Percentiles rank a stretch among this genome's conserved stretches.
phyloP scores from a whole-genome alignment of 2,329 filamentous ascomycete species.

The Colletotrichum simmondsii region DNA sequence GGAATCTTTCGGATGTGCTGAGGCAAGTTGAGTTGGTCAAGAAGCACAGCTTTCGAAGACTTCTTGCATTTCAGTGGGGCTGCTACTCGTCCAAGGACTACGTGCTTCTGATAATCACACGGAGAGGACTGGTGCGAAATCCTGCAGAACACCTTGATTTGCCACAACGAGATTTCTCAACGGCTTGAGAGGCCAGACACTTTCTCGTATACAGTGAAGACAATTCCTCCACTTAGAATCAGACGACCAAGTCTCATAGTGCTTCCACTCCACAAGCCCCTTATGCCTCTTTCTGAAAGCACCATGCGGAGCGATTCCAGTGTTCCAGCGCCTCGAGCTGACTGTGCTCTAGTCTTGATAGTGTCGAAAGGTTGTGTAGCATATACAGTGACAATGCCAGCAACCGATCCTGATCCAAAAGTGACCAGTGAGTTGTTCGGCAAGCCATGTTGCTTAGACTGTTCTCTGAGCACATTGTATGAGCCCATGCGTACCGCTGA shows the following conservation, averaged over 20 bases:
- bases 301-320: conserved; percentile 66
- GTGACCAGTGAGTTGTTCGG: conserved; percentile 50
- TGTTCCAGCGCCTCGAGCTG: conserved; percentile 66
- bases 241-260: conserved; percentile 74
- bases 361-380: conserved; percentile 71
- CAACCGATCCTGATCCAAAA: conserved; percentile 70
- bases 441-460: conserved; percentile 34
- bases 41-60: too few relatives aligned
- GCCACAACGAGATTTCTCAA: neutral
- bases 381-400: conserved; percentile 70
- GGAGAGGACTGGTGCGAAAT: too few relatives aligned
- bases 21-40: too few relatives aligned
- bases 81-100: too few relatives aligned
- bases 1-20: too few relatives aligned
- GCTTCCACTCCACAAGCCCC: conserved; percentile 74
- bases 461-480: conserved; percentile 58
- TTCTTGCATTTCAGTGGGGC: too few relatives aligned
- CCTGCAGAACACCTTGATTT: too few relatives aligned
- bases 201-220: conserved; percentile 72
- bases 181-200: conserved; percentile 55
- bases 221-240: conserved; percentile 73
- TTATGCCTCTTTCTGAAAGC: conserved; percentile 65
- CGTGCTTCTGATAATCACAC: too few relatives aligned
- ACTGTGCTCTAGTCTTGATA: conserved; percentile 72
- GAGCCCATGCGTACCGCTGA: conserved; percentile 59